Evolutionary conservation across 352 stramenopile species (phyloP).

Genomic region (Albugo laibachii): DNA sequence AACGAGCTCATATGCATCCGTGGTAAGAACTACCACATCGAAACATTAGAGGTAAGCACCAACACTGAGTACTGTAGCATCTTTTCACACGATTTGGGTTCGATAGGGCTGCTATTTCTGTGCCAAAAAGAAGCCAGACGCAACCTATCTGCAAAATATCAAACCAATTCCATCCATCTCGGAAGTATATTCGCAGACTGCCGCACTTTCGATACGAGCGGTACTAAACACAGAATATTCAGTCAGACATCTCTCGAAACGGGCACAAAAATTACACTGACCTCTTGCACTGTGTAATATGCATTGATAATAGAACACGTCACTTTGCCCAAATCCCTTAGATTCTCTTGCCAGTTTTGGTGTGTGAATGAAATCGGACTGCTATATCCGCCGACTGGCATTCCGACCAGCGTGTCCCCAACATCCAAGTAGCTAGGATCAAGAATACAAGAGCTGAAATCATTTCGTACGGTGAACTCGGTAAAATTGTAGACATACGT

Average conservation of each 20-base stretch:
- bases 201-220: slow-evolving; percentile 26
- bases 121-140: slow-evolving; percentile 38
- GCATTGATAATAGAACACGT: slow-evolving; percentile 47
- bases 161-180: slow-evolving; percentile 63
- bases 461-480: not conserved
- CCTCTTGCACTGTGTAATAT: slow-evolving; percentile 45
- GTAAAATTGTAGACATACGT: slow-evolving; percentile 17
- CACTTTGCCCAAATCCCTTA: slow-evolving; percentile 28
- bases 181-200: slow-evolving; percentile 33
- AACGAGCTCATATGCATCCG: not conserved
- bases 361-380: slow-evolving; percentile 24
- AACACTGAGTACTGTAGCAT: not conserved
- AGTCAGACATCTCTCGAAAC: not conserved
- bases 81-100: slow-evolving; percentile 9
- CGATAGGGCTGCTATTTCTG: slow-evolving; percentile 25
- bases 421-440: slow-evolving; percentile 42
- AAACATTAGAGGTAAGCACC: not conserved
- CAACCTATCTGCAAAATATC: slow-evolving; percentile 49
- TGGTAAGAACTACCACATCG: not conserved
- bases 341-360: slow-evolving; percentile 22
- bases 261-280: slow-evolving; percentile 4
- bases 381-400: slow-evolving; percentile 52
- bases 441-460: slow-evolving; percentile 1
- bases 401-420: slow-evolving; percentile 42
- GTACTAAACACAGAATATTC: slow-evolving; percentile 7